phyloP scores from a whole-genome alignment of 345 rosid genomes.

The Eucalyptus cladocalyx region DNA sequence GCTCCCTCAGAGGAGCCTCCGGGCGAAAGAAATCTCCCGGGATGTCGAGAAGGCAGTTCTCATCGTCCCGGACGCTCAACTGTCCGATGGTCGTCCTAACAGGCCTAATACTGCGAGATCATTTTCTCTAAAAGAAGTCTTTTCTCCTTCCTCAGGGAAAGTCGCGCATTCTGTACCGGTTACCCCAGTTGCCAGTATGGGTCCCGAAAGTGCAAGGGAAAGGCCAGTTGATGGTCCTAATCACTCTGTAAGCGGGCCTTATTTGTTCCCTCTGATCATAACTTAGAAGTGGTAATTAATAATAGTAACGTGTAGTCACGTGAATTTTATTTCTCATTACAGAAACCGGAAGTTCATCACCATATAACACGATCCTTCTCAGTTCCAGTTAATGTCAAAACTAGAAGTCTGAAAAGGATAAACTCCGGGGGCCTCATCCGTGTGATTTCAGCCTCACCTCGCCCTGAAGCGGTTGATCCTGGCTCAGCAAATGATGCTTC shows the following conservation, averaged over 20 bases:
- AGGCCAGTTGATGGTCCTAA: not conserved
- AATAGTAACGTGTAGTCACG: not conserved
- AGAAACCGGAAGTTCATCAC: conserved; percentile 17
- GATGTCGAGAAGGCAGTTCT: conserved; percentile 28
- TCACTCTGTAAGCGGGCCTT: not conserved
- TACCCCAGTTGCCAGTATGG: conserved; percentile 20
- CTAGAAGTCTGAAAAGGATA: conserved; percentile 20
- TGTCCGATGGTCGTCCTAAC: conserved; percentile 12
- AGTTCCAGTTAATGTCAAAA: conserved; percentile 34
- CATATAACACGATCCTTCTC: conserved; percentile 37
- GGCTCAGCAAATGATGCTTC: conserved; percentile 3
- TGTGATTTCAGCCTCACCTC: conserved; percentile 26
- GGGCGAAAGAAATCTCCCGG: conserved; percentile 6
- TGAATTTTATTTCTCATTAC: not conserved
- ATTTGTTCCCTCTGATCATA: not conserved
- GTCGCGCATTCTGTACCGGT: conserved; percentile 26
- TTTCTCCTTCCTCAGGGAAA: conserved; percentile 21
- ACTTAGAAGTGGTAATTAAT: not conserved
- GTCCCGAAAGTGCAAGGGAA: conserved; percentile 6
- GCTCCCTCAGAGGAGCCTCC: conserved; percentile 30
- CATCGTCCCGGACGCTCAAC: conserved; percentile 17
- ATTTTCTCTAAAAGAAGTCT: conserved; percentile 31
- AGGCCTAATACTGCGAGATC: conserved; percentile 31
- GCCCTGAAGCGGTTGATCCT: conserved; percentile 2
- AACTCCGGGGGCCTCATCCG: conserved; percentile 41